A percentile compares a stretch with the other conserved stretches of the same genome.
Evolutionary conservation across 2,329 filamentous ascomycete species (phyloP).

Genomic region (Ceratocystis ficicola): DNA sequence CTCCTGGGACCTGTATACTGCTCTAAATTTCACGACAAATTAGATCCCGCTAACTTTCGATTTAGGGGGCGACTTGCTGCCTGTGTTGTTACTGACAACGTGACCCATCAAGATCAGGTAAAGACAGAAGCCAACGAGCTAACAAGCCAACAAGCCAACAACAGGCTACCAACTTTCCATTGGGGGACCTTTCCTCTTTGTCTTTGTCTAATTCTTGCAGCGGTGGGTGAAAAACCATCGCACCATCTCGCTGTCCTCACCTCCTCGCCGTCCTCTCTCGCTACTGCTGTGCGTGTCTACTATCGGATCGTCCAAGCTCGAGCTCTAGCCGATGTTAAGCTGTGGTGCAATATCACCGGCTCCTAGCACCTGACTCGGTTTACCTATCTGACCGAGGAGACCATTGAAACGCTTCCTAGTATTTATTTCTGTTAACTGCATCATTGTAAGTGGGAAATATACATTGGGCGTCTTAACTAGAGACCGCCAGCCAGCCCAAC

Average conservation of each 20-base stretch:
- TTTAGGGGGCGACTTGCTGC: not conserved
- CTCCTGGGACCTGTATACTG: not conserved
- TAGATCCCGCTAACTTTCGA: not conserved
- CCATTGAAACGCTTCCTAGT: not conserved
- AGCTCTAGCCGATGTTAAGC: not conserved
- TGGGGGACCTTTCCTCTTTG: no score
- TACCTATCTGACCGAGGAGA: not conserved
- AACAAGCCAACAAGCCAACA: no score
- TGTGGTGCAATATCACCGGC: not conserved
- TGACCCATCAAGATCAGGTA: not conserved
- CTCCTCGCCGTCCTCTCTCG: no score
- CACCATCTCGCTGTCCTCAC: no score
- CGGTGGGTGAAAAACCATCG: no score
- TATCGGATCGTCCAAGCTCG: not conserved
- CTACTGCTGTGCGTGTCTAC: no score
- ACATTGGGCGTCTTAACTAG: no score
- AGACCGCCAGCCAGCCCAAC: no score
- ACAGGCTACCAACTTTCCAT: no score
- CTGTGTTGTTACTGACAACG: not conserved
- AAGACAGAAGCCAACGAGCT: not conserved
- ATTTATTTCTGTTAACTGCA: not conserved
- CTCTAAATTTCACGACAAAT: not conserved
- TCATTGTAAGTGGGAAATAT: not conserved
- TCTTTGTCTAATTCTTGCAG: no score
- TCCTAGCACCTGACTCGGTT: not conserved